Evolutionary conservation across 352 stramenopile genomes (phyloP), one percentile per base, ranked within the genome.

Genomic region (Globisporangium recalcitrans): DNA sequence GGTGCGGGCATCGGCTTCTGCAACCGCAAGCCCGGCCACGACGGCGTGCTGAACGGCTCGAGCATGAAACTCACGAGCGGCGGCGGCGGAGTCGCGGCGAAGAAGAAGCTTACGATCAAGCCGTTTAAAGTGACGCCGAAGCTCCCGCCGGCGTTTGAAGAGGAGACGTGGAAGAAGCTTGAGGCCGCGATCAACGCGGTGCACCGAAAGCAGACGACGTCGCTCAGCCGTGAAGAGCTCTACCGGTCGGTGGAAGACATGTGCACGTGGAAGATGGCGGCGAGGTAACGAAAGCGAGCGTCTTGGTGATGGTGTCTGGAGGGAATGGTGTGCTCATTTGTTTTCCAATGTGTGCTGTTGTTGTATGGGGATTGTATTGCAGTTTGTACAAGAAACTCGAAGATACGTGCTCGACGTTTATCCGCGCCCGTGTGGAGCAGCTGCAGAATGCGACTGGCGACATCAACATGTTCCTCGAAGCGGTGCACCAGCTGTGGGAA

Each of bases 181-280:
- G 65, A 88, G 51, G 70, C 77, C 4, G 84, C 85, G 21, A 74
- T 96, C 22, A 54, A 73, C 16, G 77, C 78, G 0, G 80, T 96
- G 44, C 77, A 93, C 44, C 69, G 57, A 40, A 92, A 94, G 61
- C 68, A 91, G 59, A 73, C 80, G 38, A 85, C 82, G 24, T 57
- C 71, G 29, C 71, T 89, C 8, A 91, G 80, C 29, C 70, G 85
- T 46, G 85, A 96, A 65, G 87, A 96, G 63, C 75, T 96, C 9
- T 96, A 95, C 48, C 79, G 85, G 61, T 77, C 80, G 0, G 86
- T 93, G 9, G 87, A 94, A 65, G 91, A 97, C 62, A 75, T 98
- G 62, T 98, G 92, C 79, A 94, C 93, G 49, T 95, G 96, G 82
- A 98, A 97, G 69, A 95, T 96, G 78, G 87, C 88, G 3, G 70